Percentiles rank a stretch among this genome's conserved stretches.
Conservation (phyloP, 371 early-diverging fungal genomes). For the Chytridium lagenaria region DNA sequence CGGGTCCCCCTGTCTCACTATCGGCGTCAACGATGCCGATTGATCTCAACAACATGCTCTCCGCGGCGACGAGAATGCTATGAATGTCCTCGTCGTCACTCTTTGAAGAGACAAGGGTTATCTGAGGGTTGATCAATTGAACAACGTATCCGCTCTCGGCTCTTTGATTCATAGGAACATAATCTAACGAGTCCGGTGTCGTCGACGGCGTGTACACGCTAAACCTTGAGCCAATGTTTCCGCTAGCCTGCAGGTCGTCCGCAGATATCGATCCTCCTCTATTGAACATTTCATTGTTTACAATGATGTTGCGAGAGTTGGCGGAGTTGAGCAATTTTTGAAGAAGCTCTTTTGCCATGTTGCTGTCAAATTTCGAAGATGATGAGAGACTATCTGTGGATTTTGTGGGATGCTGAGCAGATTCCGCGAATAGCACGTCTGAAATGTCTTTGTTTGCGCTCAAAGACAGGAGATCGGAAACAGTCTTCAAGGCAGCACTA, state of each 20-base stretch:
- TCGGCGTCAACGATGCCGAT: conserved; percentile 62
- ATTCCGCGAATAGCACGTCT: not conserved
- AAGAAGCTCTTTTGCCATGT: conserved; percentile 54
- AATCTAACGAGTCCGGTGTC: conserved; percentile 64
- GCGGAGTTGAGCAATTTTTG: conserved; percentile 58
- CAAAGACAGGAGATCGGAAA: conserved; percentile 43
- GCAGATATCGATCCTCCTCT: not conserved
- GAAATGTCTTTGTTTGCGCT: conserved; percentile 6
- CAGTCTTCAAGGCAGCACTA: conserved; percentile 51
- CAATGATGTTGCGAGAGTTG: conserved; percentile 49
- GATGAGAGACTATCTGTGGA: not conserved
- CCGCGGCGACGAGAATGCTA: conserved; percentile 67
- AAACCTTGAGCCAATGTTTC: conserved; percentile 4
- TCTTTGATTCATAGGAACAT: conserved; percentile 58
- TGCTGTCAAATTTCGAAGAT: conserved; percentile 30
- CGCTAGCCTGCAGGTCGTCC: conserved; percentile 13
- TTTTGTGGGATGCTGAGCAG: not conserved
- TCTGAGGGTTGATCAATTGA: conserved; percentile 75
- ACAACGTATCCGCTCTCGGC: conserved; percentile 68
- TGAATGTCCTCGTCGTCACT: conserved; percentile 49
- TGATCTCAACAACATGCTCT: conserved; percentile 68
- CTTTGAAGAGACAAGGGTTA: conserved; percentile 62
- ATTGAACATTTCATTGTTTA: conserved; percentile 60
- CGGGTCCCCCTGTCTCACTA: not conserved
- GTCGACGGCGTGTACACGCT: conserved; percentile 47